These are phyloP conservation scores for Coemansia sp. DNA, from an alignment of 192 early-diverging fungal genomes.

Conservation along the genomic window DNA sequence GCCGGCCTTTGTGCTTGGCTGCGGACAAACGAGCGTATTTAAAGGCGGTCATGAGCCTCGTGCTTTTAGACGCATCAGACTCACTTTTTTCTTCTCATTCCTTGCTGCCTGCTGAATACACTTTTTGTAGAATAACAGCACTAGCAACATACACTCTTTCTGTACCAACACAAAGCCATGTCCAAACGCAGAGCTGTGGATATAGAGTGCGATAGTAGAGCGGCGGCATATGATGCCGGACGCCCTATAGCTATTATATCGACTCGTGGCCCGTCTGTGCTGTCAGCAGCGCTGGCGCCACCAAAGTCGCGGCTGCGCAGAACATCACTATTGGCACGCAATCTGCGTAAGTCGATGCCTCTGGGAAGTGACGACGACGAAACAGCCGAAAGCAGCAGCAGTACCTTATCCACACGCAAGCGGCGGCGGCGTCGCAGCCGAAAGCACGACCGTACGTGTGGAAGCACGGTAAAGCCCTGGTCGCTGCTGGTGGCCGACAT, in stretches of 20 bases:
- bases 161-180: not conserved
- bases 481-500: slow-evolving; percentile 28
- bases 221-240: not conserved
- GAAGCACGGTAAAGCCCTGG: not conserved
- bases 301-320: slow-evolving; percentile 18
- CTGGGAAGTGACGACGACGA: not conserved
- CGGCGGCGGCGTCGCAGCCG: slow-evolving; percentile 2
- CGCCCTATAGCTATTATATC: slow-evolving; percentile 37
- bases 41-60: not conserved
- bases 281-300: slow-evolving; percentile 26
- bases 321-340: slow-evolving; percentile 21
- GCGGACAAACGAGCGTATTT: slow-evolving; percentile 7
- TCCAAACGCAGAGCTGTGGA: not conserved
- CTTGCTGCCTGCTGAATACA: not conserved
- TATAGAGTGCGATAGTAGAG: not conserved
- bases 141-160: not conserved
- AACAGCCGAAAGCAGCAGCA: too few relatives aligned
- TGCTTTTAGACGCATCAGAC: not conserved
- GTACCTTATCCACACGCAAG: too few relatives aligned
- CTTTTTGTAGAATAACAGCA: not conserved
- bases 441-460: not conserved
- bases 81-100: not conserved
- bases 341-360: slow-evolving; percentile 1
- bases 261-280: slow-evolving; percentile 30
- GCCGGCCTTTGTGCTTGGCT: not conserved